phyloP scores from a whole-genome alignment of 768 basidiomycete genomes.

The Epithele typhae region DNA sequence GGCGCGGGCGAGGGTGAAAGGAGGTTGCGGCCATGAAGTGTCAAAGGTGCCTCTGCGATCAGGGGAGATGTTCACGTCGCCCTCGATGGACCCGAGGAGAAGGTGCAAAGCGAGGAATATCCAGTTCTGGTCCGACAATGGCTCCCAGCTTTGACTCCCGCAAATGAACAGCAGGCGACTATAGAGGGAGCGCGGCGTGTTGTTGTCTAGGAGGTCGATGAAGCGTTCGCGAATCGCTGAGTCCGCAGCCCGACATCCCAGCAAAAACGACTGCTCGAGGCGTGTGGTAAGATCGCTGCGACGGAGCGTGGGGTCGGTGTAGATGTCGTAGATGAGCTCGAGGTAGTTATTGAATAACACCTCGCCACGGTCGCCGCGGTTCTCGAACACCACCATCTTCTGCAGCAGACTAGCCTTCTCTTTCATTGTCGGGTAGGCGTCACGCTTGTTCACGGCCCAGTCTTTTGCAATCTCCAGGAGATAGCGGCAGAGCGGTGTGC shows the following conservation, averaged over 20 bases:
- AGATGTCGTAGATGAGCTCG: slow-evolving; percentile 90
- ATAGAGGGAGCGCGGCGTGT: slow-evolving; percentile 77
- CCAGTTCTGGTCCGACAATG: slow-evolving; percentile 90
- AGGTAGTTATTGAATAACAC: slow-evolving; percentile 78
- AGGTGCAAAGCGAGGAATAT: slow-evolving; percentile 88
- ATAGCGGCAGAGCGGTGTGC: slow-evolving; percentile 69
- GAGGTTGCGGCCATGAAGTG: slow-evolving; percentile 27
- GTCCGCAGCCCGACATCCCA: slow-evolving; percentile 87
- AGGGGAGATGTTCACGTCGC: slow-evolving; percentile 36
- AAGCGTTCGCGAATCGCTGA: slow-evolving; percentile 75
- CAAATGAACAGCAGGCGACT: slow-evolving; percentile 85
- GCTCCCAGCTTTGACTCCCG: slow-evolving; percentile 94
- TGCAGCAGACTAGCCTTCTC: slow-evolving; percentile 89
- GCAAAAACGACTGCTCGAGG: slow-evolving; percentile 87
- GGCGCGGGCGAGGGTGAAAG: slow-evolving; percentile 42
- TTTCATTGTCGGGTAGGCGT: slow-evolving; percentile 88
- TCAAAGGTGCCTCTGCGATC: slow-evolving; percentile 36
- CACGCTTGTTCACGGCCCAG: slow-evolving; percentile 86
- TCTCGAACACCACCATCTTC: slow-evolving; percentile 84
- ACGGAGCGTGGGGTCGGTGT: slow-evolving; percentile 78
- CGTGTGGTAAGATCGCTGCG: slow-evolving; percentile 92
- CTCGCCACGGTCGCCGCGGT: slow-evolving; percentile 77
- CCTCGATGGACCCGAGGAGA: slow-evolving; percentile 69
- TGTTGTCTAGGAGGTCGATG: slow-evolving; percentile 85
- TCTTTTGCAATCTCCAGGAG: slow-evolving; percentile 81